Conservation (phyloP, 768 basidiomycete genomes). For the Mycena sanguinolenta region DNA sequence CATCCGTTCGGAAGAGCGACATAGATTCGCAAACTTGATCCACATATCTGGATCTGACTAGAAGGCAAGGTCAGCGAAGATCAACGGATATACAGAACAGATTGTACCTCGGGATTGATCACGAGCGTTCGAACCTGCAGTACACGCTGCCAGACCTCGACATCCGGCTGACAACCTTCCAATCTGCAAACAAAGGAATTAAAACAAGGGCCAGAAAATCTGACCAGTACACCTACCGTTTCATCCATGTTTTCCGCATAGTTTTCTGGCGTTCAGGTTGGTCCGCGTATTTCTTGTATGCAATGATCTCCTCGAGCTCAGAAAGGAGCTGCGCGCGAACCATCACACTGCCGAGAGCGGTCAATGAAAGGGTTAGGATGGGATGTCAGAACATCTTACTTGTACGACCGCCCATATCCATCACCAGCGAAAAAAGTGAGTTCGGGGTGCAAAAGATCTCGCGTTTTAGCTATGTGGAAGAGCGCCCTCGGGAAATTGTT, state of each 20-base stretch:
- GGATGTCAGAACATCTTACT: conserved; percentile 63
- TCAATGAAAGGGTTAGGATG: conserved; percentile 6
- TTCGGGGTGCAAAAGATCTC: conserved; percentile 93
- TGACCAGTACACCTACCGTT: conserved; percentile 66
- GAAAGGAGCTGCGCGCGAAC: conserved; percentile 99
- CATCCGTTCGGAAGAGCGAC: conserved; percentile 95
- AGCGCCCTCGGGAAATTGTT: conserved; percentile 95
- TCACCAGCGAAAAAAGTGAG: conserved; percentile 93
- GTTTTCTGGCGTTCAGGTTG: conserved; percentile 92
- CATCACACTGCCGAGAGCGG: conserved; percentile 74
- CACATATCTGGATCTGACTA: conserved; percentile 92
- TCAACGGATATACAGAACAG: neutral
- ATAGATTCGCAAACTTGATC: conserved; percentile 99
- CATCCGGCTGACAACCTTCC: conserved; percentile 96
- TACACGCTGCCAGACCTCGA: conserved; percentile 99
- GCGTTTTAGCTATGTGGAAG: conserved; percentile 90
- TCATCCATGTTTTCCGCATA: conserved; percentile 98
- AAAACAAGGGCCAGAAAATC: neutral
- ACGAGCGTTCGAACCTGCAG: conserved; percentile 96
- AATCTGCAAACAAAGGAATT: conserved; percentile 61
- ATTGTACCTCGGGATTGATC: conserved; percentile 79
- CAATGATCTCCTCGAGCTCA: conserved; percentile 97
- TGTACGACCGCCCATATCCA: conserved; percentile 97
- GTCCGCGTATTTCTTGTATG: conserved; percentile 94
- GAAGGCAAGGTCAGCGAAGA: neutral